Evolutionary conservation across 2,329 filamentous ascomycete species (phyloP), one percentile per base, ranked within the genome.

Genomic region (Diaporthe sp.): DNA sequence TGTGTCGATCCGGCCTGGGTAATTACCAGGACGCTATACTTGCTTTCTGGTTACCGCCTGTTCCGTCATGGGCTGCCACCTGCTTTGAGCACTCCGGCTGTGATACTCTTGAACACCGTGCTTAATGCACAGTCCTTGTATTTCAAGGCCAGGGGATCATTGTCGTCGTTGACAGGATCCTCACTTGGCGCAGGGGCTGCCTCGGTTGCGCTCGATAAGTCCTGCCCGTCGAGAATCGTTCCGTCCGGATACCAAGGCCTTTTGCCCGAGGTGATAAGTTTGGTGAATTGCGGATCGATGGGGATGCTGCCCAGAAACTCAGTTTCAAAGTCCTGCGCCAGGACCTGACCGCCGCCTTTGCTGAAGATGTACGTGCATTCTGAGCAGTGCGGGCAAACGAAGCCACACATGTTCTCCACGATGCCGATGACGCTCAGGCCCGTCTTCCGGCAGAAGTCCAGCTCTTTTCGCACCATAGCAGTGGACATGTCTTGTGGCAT

Each of bases 321-420:
- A 49, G 98, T 94, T 0, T 87, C 88, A 82, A 98, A 97, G 79
- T 98, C 95, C 65, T 91, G 86, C 9, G 96, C 95, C 95, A 99
- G 98, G 34, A 94, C 90, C 83, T 94, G 88, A 10, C 97, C 97
- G 4, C 97, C 97, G 5, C 97, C 97, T 73, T 94, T 96, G 71
- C 93, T 95, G 83, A 99, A 99, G 71, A 98, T 91, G 84, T 98
- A 95, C 71, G 95, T 98, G 84, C 96, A 97, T 83, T 98, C 95
- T 68, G 90, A 90, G 84, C 92, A 94, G 81, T 93, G 90, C 9
- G 92, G 92, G 81, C 94, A 97, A n/a, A 97, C 94, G 80, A 94
- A 97, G 3, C 95, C 95, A 79, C 93, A 93, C 97, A 99, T 98
- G 83, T 99, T 99, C 86, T 99, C 97, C 61, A 99, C 90, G 1